These are phyloP conservation scores for Mrakia gelida DNA, from an alignment of 768 basidiomycete species.

Conservation along the genomic window DNA sequence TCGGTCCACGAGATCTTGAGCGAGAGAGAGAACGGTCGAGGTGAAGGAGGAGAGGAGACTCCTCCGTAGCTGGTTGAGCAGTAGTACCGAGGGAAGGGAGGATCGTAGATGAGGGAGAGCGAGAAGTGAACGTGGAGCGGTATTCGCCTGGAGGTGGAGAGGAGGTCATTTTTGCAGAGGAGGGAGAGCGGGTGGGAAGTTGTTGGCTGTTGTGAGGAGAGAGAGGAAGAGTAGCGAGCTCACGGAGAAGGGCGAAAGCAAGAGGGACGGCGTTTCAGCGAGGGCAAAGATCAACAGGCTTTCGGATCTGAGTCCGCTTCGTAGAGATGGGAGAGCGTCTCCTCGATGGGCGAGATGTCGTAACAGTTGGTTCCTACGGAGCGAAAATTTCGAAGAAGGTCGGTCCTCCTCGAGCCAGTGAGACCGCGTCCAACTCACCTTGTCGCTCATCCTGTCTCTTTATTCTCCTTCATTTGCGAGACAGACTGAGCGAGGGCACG, in stretches of 20 bases:
- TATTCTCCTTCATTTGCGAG: background rate
- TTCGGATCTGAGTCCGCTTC: background rate
- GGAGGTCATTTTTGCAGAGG: background rate
- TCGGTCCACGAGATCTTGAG: background rate
- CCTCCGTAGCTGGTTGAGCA: background rate
- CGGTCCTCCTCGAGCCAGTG: background rate
- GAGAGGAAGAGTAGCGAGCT: background rate
- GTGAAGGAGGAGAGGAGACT: constrained; percentile 18
- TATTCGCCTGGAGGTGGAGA: background rate
- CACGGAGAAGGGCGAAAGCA: background rate
- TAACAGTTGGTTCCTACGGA: background rate
- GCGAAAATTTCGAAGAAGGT: background rate
- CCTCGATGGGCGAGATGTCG: no score
- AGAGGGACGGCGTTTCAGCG: background rate
- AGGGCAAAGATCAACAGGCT: background rate
- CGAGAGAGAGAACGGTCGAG: constrained; percentile 16
- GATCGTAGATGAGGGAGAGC: background rate
- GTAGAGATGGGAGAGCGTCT: no score
- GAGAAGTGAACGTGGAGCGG: background rate
- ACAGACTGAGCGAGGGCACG: no score
- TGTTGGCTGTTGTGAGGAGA: background rate
- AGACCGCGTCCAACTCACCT: background rate
- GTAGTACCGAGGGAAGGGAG: background rate
- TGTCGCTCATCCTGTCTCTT: background rate
- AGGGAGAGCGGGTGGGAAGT: no score